These are phyloP conservation scores for Phytomonas francai DNA, from an alignment of 208 protist species.

Conservation along the genomic window DNA sequence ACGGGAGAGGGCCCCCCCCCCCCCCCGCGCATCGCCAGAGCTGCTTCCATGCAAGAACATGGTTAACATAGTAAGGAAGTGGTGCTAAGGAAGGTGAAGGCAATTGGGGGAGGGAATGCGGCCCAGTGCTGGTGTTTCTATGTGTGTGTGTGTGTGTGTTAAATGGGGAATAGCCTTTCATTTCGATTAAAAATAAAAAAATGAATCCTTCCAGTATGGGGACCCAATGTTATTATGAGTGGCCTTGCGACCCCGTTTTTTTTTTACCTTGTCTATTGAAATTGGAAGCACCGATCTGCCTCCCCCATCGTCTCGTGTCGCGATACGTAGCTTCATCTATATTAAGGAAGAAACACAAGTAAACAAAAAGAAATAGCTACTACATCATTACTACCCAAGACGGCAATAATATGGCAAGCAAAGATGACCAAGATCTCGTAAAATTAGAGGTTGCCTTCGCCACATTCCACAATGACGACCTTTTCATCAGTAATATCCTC, in stretches of 20 bases:
- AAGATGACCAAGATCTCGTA: slow-evolving; percentile 17
- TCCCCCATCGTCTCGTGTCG: neutral
- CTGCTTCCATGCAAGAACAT: no score
- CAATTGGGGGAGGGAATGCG: neutral
- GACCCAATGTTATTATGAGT: no score
- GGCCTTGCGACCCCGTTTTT: no score
- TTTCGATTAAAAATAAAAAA: no score
- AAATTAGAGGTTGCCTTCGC: slow-evolving; percentile 56
- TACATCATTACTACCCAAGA: neutral
- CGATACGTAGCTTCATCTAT: neutral
- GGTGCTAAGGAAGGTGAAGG: neutral
- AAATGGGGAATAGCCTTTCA: no score
- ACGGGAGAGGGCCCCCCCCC: no score
- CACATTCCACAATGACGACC: slow-evolving; percentile 67
- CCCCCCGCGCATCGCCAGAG: no score
- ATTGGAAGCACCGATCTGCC: no score
- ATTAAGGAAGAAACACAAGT: neutral
- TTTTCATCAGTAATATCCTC: slow-evolving; percentile 33
- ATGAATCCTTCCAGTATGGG: no score
- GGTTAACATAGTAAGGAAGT: slow-evolving; percentile 7
- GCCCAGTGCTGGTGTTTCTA: no score
- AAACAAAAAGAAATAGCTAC: neutral
- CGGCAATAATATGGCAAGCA: slow-evolving; percentile 12
- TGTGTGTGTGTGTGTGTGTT: slow-evolving; percentile 1
- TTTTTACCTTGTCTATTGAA: no score